Base-by-base conservation (phyloP, 2,329 filamentous ascomycete species). In the Aspergillus sp. region DNA sequence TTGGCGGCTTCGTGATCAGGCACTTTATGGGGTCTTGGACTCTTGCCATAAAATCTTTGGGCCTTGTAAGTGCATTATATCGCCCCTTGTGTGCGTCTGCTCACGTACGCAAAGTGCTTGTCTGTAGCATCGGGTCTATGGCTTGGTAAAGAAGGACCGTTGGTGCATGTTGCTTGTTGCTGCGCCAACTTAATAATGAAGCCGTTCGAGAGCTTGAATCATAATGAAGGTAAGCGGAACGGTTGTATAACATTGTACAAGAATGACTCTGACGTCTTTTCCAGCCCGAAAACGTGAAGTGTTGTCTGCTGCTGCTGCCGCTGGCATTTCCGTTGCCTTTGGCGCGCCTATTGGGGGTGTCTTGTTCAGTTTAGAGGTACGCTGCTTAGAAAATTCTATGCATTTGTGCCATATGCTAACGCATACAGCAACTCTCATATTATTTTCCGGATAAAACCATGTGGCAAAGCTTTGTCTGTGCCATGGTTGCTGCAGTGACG, bases 381-480 rank as follows among this genome's bases (percentile, higher is more conserved):
- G 69, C 41, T 5, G 30, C n/a, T n/a, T n/a, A 20, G 7, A 42
- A 11, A 11, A 22, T 22, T 22, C 22, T 22, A 22, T 7, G 1
- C 22, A 22, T 48, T 10, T 2, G 19, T 35, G 24, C 38, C 36
- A 14, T 20, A 10, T 19, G 16, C 30, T 19, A 40, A 32, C 22
- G 52, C 20, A 38, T 40, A 36, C 53, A 89, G 82, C 90, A 95
- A 81, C 78, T 97, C 2, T 95, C 91, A 1, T 97, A 96, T 70
- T 97, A 96, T 72, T 97, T 97, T 62, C 93, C 94, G 0, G 93
- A 97, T 73, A 97, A 97, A 73, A 97, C 94, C 9, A 97, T 99
- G 94, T 99, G 94, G 94, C 94, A 96, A 70, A 96, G 91, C 65
- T 99, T 99, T 66, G 94, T 99, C 38, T 97, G 94, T 65, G 94